Evolutionary conservation across 306 rosid genomes (phyloP).

Genomic region (Quercus wislizeni): DNA sequence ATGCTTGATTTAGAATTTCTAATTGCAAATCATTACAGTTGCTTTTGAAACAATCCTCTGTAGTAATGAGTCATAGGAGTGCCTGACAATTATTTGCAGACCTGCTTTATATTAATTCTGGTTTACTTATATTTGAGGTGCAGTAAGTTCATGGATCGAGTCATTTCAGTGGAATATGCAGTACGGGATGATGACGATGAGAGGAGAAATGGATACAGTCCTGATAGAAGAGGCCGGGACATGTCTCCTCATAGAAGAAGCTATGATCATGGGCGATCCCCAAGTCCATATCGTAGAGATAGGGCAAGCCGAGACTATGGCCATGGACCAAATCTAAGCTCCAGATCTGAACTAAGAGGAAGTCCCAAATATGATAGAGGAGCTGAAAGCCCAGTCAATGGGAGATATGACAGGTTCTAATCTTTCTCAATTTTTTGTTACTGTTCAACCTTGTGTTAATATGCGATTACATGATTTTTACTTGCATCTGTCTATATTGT

Average conservation of each 20-base stretch:
- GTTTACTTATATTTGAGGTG: constrained; percentile 22
- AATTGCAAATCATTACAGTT: not conserved
- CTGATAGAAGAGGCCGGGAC: constrained; percentile 73
- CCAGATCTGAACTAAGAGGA: constrained; percentile 63
- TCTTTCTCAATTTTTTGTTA: not conserved
- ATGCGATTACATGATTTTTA: not conserved
- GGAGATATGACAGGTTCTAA: constrained; percentile 59
- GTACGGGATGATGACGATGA: constrained; percentile 82
- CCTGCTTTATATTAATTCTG: not conserved
- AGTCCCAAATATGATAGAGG: constrained; percentile 64
- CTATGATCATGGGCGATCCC: constrained; percentile 69
- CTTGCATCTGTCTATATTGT: constrained; percentile 1
- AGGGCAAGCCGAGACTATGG: constrained; percentile 87
- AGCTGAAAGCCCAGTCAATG: constrained; percentile 55
- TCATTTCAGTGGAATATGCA: constrained; percentile 81
- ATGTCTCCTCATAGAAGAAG: constrained; percentile 60
- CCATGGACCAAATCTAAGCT: constrained; percentile 58
- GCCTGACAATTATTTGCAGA: not conserved
- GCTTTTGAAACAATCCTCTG: not conserved
- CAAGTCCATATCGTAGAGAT: constrained; percentile 68
- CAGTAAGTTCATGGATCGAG: constrained; percentile 86
- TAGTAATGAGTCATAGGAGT: not conserved
- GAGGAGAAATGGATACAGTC: constrained; percentile 65
- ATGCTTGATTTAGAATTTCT: not conserved
- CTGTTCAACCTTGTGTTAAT: not conserved